phyloP scores from a whole-genome alignment of 371 early-diverging fungal species.

The Mucor indicus region DNA sequence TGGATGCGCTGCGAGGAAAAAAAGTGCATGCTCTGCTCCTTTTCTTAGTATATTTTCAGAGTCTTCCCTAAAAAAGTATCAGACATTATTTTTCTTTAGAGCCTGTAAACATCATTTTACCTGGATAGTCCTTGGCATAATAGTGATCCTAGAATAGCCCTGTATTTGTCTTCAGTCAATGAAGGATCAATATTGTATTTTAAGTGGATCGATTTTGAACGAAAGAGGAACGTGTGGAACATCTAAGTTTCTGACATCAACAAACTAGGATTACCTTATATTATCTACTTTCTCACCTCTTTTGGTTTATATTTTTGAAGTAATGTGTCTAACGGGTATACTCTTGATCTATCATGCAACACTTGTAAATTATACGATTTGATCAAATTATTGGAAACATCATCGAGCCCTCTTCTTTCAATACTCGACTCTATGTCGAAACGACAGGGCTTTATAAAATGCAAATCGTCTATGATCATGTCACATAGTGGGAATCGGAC shows the following conservation, averaged over 20 bases:
- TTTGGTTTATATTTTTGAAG: background rate
- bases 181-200: background rate
- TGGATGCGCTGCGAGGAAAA: conserved; percentile 15
- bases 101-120: background rate
- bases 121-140: conserved; percentile 15
- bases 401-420: conserved; percentile 12
- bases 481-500: conserved; percentile 10
- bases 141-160: conserved; percentile 8
- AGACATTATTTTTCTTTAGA: background rate
- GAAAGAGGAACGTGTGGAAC: background rate
- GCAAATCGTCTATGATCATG: conserved; percentile 19
- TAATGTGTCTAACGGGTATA: conserved; percentile 8
- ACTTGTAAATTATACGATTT: conserved; percentile 4
- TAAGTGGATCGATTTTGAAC: conserved; percentile 1
- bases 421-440: conserved; percentile 2
- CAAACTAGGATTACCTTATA: background rate
- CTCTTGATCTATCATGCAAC: conserved; percentile 3
- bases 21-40: conserved; percentile 14
- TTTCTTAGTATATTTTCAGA: conserved; percentile 3
- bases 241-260: background rate
- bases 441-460: conserved; percentile 11
- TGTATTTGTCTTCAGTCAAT: conserved; percentile 8
- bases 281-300: background rate
- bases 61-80: background rate
- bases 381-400: conserved; percentile 10